phyloP scores from a whole-genome alignment of 1,284 basidiomycete genomes.

The Ustilago crameri region DNA sequence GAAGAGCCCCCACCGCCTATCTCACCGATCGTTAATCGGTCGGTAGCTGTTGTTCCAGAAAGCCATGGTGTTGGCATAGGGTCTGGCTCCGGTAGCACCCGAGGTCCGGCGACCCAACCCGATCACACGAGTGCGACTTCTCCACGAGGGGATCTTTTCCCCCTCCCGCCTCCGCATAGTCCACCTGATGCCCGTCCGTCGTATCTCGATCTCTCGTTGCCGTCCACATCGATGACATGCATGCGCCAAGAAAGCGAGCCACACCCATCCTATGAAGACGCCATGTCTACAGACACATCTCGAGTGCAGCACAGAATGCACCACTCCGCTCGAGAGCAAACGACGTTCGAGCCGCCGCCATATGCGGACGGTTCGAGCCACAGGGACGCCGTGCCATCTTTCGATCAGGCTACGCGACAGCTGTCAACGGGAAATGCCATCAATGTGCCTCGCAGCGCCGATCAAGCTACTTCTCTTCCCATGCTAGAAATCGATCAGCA shows the following conservation, averaged over 20 bases:
- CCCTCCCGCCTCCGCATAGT: conserved; percentile 5
- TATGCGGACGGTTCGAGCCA: conserved; percentile 21
- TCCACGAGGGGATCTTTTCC: not conserved
- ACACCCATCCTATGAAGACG: conserved; percentile 38
- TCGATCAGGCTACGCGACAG: conserved; percentile 35
- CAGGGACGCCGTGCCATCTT: conserved; percentile 23
- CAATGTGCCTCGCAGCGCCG: not conserved
- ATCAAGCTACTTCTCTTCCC: not conserved
- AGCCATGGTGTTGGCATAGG: not conserved
- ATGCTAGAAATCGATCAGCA: not conserved
- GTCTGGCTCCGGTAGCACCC: not conserved
- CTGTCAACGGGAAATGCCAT: not conserved
- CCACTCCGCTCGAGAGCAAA: not conserved
- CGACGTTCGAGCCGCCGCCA: conserved; percentile 28
- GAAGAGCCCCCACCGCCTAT: conserved; percentile 32
- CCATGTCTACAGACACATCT: conserved; percentile 11
- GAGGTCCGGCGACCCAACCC: not conserved
- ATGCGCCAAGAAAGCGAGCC: conserved; percentile 6
- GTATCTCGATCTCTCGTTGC: not conserved
- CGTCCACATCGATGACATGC: conserved; percentile 1
- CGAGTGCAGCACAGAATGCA: not conserved
- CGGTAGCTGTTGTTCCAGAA: not conserved
- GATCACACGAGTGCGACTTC: not conserved
- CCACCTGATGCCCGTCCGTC: not conserved
- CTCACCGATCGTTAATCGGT: conserved; percentile 13